Base-by-base conservation (phyloP, 208 protist species). In the Endotrypanum monterogeii region DNA sequence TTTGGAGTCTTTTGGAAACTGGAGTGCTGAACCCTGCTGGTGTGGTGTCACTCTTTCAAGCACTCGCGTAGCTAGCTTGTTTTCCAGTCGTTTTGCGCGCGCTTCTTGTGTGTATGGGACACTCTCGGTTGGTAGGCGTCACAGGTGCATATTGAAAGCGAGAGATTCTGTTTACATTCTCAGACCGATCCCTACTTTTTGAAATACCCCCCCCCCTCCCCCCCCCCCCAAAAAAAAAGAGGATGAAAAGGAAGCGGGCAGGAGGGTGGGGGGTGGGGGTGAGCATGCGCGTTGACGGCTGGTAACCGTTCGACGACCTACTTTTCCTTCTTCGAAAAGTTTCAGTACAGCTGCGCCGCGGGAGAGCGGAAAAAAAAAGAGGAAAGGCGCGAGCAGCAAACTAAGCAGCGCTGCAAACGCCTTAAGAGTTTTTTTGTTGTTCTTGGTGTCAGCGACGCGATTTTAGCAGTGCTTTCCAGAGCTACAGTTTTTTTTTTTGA, bases 11-110 rank as follows among this genome's bases (percentile, higher is more conserved):
- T 37, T 68, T 76, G 7, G 56, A 79, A n/a, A 73, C 52, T 32
- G 74, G 79, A 2, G 70, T 83, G 5, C 35, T 83, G 51, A 78
- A 75, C 51, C n/a, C 69, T 35, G 54, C 63, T 25, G 79, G 79
- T 6, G 57, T 83, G 3, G 70, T 61, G 46, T 76, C 79, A 28
- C 51, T 83, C 4, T 76, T 83, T 11, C 46, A 70, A 48, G 23
- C 23, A 23, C 1, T 25, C 20, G 20, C 23, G 58, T 65, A 39
- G 58, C 16, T 46, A 8, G 58, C 20, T 28, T 37, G 28, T 46
- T 46, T 65, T 7, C 46, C 35, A 46, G 20, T 65, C 12, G 0
- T 23, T 28, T 44, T 39, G 37, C 58, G 37, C 16, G 58, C 18
- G 37, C 58, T 48, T 65, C 58, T 65, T 37, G 20, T 46, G 58